Percentiles rank a stretch among this genome's conserved stretches.
These are phyloP conservation scores for Boechera retrofracta DNA, from an alignment of 345 rosid species.

Conservation along the genomic window DNA sequence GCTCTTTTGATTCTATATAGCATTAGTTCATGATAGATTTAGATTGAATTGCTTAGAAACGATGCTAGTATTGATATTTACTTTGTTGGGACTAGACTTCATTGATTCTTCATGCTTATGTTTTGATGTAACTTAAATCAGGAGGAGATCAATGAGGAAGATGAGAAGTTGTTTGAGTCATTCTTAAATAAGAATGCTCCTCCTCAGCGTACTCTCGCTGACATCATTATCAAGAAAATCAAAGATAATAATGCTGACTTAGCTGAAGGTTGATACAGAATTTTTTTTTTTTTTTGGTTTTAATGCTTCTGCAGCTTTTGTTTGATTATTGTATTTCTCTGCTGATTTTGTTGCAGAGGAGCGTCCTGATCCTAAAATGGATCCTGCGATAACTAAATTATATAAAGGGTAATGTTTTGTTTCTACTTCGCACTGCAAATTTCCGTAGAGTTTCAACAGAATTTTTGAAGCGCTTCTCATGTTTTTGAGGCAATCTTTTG, in stretches of 20 bases:
- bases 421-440: not conserved
- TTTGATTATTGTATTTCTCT: not conserved
- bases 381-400: constrained; percentile 62
- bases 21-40: not conserved
- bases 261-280: constrained; percentile 60
- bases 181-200: constrained; percentile 72
- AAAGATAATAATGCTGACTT: constrained; percentile 61
- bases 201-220: constrained; percentile 78
- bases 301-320: not conserved
- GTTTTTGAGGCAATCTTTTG: constrained; percentile 18
- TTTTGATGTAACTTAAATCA: constrained; percentile 31
- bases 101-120: constrained; percentile 16
- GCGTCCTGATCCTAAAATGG: constrained; percentile 74
- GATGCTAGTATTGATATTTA: not conserved
- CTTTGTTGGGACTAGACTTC: too few species aligned
- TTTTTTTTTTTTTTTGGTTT: not conserved
- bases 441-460: not conserved
- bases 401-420: constrained; percentile 66
- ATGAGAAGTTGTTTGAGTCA: constrained; percentile 82
- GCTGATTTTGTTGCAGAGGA: constrained; percentile 56
- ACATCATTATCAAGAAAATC: constrained; percentile 69
- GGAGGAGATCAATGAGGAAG: constrained; percentile 81
- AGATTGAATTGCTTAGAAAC: not conserved
- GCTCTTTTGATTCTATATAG: not conserved
- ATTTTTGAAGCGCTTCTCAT: not conserved